These are phyloP conservation scores for Elongisporangium prolatum DNA, from an alignment of 352 stramenopile species.

Conservation along the genomic window DNA sequence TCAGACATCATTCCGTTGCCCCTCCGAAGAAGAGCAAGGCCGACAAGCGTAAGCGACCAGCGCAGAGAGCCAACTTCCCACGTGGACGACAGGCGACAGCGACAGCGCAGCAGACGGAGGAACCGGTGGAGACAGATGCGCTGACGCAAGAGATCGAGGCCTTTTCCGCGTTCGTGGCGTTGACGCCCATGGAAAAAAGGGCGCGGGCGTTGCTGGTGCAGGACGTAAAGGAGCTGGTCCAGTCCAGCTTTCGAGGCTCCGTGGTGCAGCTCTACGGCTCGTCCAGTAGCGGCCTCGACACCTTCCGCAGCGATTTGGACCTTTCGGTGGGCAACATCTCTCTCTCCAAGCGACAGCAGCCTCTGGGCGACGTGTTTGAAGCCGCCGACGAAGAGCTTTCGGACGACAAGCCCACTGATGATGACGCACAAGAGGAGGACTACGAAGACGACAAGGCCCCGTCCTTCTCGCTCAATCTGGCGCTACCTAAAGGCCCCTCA, in stretches of 20 bases:
- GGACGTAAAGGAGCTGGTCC: slow-evolving; percentile 42
- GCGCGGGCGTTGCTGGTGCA: slow-evolving; percentile 33
- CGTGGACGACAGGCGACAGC: not conserved
- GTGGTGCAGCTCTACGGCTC: slow-evolving; percentile 65
- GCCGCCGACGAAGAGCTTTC: slow-evolving; percentile 10
- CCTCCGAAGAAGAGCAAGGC: too few species aligned
- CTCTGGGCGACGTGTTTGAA: slow-evolving; percentile 10
- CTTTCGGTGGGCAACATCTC: slow-evolving; percentile 60
- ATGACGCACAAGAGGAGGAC: slow-evolving; percentile 6
- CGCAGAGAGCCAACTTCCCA: not conserved
- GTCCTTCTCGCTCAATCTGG: slow-evolving; percentile 66
- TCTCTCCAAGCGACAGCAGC: slow-evolving; percentile 10
- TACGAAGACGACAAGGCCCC: slow-evolving; percentile 28
- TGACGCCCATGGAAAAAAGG: slow-evolving; percentile 35
- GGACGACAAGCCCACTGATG: slow-evolving; percentile 4
- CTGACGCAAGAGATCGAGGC: slow-evolving; percentile 41
- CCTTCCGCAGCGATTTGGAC: slow-evolving; percentile 72
- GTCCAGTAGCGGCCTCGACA: slow-evolving; percentile 64
- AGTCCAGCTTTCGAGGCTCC: slow-evolving; percentile 28
- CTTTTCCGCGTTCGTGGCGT: slow-evolving; percentile 39
- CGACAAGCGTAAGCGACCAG: not conserved
- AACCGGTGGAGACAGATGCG: slow-evolving; percentile 6
- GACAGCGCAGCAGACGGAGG: not conserved
- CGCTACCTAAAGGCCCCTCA: slow-evolving; percentile 18
- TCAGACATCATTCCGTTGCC: not conserved